phyloP scores from a whole-genome alignment of 2,329 filamentous ascomycete genomes.

The Neocucurbitaria cava region DNA sequence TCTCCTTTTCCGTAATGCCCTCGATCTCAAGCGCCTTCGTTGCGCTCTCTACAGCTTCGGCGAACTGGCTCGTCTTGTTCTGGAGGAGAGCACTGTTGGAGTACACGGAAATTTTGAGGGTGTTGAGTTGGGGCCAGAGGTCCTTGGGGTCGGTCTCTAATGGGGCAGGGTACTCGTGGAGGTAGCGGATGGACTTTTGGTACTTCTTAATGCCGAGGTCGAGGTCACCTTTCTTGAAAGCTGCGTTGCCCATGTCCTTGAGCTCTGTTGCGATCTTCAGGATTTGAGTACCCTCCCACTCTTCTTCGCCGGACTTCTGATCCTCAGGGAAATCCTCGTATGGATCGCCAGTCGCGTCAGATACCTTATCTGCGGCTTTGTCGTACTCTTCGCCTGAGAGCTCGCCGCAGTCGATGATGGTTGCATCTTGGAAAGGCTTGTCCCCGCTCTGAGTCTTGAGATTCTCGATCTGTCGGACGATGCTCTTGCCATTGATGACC shows the following conservation, averaged over 20 bases:
- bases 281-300: conserved; percentile 71
- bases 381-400: conserved; percentile 74
- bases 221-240: conserved; percentile 82
- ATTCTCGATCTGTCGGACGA: conserved; percentile 91
- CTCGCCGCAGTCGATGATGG: conserved; percentile 78
- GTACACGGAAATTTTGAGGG: conserved; percentile 84
- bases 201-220: conserved; percentile 84
- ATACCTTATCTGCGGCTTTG: conserved; percentile 69
- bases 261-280: conserved; percentile 82
- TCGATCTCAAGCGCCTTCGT: conserved; percentile 74
- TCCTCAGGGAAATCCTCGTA: conserved; percentile 98
- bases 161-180: conserved; percentile 80
- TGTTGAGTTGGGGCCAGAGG: conserved; percentile 69
- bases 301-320: conserved; percentile 60
- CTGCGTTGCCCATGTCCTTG: conserved; percentile 91
- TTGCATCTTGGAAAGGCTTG: conserved; percentile 75
- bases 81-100: conserved; percentile 87
- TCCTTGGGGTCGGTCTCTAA: conserved; percentile 73
- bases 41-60: conserved; percentile 74
- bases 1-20: conserved; percentile 72
- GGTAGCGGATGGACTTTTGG: conserved; percentile 87
- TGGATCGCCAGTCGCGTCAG: conserved; percentile 84
- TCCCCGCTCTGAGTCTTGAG: conserved; percentile 75
- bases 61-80: conserved; percentile 77
- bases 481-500: conserved; percentile 89